Percentiles rank a stretch among this genome's conserved stretches.
Conservation (phyloP, 345 rosid genomes). For the Laguncularia racemosa region DNA sequence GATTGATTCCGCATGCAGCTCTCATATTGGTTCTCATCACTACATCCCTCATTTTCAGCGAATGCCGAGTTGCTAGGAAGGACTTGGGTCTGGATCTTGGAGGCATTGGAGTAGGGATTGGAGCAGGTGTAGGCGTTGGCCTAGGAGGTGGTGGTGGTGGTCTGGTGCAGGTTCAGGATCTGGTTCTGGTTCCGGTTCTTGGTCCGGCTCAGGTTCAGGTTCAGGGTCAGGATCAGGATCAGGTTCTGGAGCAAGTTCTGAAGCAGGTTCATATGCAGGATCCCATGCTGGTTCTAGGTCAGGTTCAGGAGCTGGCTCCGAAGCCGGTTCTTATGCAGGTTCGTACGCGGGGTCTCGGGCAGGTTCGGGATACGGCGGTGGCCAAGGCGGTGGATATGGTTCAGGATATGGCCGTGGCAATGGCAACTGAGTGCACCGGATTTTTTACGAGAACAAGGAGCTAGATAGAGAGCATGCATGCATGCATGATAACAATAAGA, state of each 20-base stretch:
- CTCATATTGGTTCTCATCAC: conserved; percentile 22
- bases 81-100: conserved; percentile 76
- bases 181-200: conserved; percentile 6
- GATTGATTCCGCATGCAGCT: conserved; percentile 4
- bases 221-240: conserved; percentile 10
- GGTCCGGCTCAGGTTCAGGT: conserved; percentile 9
- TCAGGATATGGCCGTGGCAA: conserved; percentile 1
- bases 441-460: too few species aligned
- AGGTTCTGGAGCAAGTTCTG: conserved; percentile 5
- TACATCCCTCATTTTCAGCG: conserved; percentile 22
- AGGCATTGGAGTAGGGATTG: conserved; percentile 63
- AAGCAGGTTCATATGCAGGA: conserved; percentile 7
- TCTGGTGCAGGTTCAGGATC: conserved; percentile 14
- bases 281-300: conserved; percentile 9
- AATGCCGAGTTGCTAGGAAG: conserved; percentile 59
- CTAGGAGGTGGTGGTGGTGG: conserved; percentile 45
- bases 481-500: too few species aligned
- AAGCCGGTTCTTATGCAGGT: conserved; percentile 21
- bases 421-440: background rate
- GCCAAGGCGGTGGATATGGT: conserved; percentile 1
- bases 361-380: conserved; percentile 10
- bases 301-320: conserved; percentile 10
- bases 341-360: conserved; percentile 13
- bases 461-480: too few species aligned
- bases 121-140: conserved; percentile 61